Evolutionary conservation across 371 early-diverging fungal genomes (phyloP).

Genomic region (Rhizomucor pusillus): DNA sequence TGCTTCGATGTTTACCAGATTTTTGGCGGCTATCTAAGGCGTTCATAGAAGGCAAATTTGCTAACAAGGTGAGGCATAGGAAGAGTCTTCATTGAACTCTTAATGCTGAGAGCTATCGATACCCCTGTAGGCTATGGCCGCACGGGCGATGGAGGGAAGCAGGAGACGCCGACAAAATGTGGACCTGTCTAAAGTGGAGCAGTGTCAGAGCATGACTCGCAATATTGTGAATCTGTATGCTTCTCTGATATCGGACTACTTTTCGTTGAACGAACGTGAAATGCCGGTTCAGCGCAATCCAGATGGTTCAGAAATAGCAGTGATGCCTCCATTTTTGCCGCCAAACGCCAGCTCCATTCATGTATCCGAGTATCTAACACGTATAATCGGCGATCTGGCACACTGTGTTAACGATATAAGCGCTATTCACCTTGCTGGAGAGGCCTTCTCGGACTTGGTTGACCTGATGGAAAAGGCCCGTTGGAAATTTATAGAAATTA

Average conservation of each 20-base stretch:
- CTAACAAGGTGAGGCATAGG: constrained; percentile 34
- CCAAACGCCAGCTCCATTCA: constrained; percentile 54
- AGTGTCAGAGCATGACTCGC: constrained; percentile 77
- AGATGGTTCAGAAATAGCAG: constrained; percentile 19
- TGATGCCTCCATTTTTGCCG: constrained; percentile 42
- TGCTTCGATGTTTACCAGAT: constrained; percentile 82
- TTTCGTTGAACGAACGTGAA: constrained; percentile 38
- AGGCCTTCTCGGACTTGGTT: constrained; percentile 52
- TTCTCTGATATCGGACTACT: constrained; percentile 52
- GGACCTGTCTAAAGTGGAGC: constrained; percentile 70
- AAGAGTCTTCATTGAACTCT: neutral
- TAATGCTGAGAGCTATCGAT: neutral
- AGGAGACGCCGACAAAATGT: constrained; percentile 51
- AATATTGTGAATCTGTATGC: constrained; percentile 69
- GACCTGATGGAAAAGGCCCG: constrained; percentile 53
- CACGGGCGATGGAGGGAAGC: constrained; percentile 15
- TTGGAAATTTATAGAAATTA: constrained; percentile 53
- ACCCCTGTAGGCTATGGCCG: neutral
- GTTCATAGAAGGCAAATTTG: constrained; percentile 83
- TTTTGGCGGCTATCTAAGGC: constrained; percentile 88
- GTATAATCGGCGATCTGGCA: constrained; percentile 52
- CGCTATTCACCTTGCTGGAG: constrained; percentile 52
- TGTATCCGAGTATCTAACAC: constrained; percentile 54
- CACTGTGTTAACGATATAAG: constrained; percentile 62
- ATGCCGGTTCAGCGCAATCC: constrained; percentile 24